Evolutionary conservation across 176 grass and related monocot genomes (phyloP).

Genomic region (Phyllostachys edulis): DNA sequence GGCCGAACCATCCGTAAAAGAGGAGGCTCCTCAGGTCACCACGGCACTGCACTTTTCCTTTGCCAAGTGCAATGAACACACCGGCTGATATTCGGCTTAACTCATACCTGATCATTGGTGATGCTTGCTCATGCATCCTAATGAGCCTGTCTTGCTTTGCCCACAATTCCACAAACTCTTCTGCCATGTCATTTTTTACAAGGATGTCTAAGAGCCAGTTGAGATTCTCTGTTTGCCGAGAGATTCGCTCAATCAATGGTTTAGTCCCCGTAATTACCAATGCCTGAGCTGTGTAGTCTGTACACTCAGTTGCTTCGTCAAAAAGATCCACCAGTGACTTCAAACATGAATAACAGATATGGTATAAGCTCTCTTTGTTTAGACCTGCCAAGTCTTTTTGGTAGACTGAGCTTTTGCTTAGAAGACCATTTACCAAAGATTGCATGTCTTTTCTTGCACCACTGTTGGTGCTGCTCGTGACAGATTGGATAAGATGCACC

Average conservation of each 20-base stretch:
- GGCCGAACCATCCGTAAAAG: constrained; percentile 55
- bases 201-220: constrained; percentile 79
- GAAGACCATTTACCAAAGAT: constrained; percentile 65
- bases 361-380: constrained; percentile 58
- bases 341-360: constrained; percentile 63
- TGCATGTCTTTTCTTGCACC: constrained; percentile 85
- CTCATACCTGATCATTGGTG: constrained; percentile 77
- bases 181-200: constrained; percentile 64
- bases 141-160: constrained; percentile 65
- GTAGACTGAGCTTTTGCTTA: constrained; percentile 75
- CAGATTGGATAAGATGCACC: constrained; percentile 59
- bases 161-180: constrained; percentile 79
- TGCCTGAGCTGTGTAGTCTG: background rate
- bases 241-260: constrained; percentile 63
- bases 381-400: constrained; percentile 58
- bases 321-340: constrained; percentile 54
- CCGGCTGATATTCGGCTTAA: constrained; percentile 69
- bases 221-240: constrained; percentile 69
- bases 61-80: constrained; percentile 70
- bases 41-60: constrained; percentile 63
- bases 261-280: constrained; percentile 20
- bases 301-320: constrained; percentile 39
- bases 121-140: constrained; percentile 52
- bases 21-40: constrained; percentile 42
- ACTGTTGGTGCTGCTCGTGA: constrained; percentile 50